Base-by-base conservation (phyloP, 2,329 filamentous ascomycete species). In the Periconia sp. region DNA sequence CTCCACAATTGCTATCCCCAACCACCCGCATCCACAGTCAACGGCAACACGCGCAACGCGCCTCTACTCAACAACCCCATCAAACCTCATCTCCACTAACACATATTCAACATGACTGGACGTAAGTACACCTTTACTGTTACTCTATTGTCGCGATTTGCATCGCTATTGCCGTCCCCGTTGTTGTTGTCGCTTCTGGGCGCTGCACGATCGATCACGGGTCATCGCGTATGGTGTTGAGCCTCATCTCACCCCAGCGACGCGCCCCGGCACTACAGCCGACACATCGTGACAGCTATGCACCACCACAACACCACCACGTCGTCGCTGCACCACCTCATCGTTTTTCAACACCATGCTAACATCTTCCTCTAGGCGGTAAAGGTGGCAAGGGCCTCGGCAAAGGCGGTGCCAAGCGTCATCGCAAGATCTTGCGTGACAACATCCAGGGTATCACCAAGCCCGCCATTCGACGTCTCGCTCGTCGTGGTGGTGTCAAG, bases 381-480 rank as follows among this genome's bases (percentile, higher is more conserved):
- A 79, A 79, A 72, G 76, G 76, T 62, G 76, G 76, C 56, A 79
- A 79, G 68, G 76, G 76, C 52, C 76, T 79, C 66, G 76, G 76
- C 56, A 79, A 79, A 69, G 76, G 76, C 52, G 76, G 76, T 51
- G 76, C 76, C 66, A 78, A 78, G 73, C 76, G 76, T 69, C 76
- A 78, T 59, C 74, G 76, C 55, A 78, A 78, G 75, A 78, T 78
- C 65, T 69, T 78, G 56, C 76, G 76, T 57, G 76, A 78, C 74
- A 78, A 78, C 73, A 78, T 78, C 66, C 76, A 78, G 65, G 76
- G 76, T 65, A 78, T 78, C 65, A 78, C 76, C 60, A 78, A 78
- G 73, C 75, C 76, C 54, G 76, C 76, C 45, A 78, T 78, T 64
- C 75, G 76, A 46, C 75, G 76, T 77, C 75, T 78, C 62, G 76